Evolutionary conservation across 805 yeast species (phyloP), one percentile per base, ranked within the genome.

Genomic region (Candida golubevii): DNA sequence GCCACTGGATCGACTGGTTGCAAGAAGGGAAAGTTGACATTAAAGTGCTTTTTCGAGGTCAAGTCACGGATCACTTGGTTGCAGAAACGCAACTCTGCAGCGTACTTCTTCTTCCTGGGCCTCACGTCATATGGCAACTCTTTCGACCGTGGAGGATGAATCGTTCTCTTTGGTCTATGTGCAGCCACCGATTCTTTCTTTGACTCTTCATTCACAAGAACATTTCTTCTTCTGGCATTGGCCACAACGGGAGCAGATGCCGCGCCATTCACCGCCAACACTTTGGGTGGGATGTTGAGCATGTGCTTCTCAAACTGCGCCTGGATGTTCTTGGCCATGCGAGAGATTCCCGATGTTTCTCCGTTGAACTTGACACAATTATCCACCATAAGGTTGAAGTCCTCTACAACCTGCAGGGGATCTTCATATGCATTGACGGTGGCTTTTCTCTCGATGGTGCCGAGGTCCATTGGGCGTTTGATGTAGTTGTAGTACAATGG

Each of bases 1-100:
- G 96, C 95, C 29, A 90, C 89, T 0, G 97, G 93, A 64, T 93
- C 98, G 35, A 93, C 99, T 1, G 99, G 98, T 47, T 79, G 84
- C 58, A 91, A 66, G 58, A 93, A 93, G 28, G 99, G 97, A 67
- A 83, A 93, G 53, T 91, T 83, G 59, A 85, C 83, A 36, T 82
- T 75, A 57, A 85, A 88, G 63, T 88, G 85, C 67, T 88, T 90
- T 65, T 91, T 91, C 13, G 86, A 79, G 46, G 72, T 73, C 60
- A 93, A 71, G 57, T 93, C 99, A 61, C 85, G 87, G 44, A 93
- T 66, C 4, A 90, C 80, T 60, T 79, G 85, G 54, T 80, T 84
- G 61, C 95, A 88, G 66, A 84, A 93, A 59, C 90, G 77, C 61
- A 93, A 77, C 63, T 91, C 97, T 8, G 91, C 85, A 33, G 91